Evolutionary conservation across 441 rosid genomes (phyloP).

Genomic region (Gossypium davidsonii): DNA sequence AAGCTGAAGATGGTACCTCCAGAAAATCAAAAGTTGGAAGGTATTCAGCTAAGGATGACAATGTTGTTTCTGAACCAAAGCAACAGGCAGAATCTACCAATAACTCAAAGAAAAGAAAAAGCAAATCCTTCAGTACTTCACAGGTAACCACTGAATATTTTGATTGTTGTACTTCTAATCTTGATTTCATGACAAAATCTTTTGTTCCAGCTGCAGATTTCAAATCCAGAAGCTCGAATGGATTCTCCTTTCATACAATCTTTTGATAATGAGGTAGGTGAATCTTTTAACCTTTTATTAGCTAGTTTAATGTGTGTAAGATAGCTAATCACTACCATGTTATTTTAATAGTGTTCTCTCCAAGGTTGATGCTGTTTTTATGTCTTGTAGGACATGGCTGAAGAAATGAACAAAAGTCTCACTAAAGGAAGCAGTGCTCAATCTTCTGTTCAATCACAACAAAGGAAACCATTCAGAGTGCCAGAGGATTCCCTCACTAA

Average conservation of each 20-base stretch:
- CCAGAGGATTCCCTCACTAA: slow-evolving; percentile 33
- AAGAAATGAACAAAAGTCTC: slow-evolving; percentile 35
- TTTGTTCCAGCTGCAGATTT: slow-evolving; percentile 32
- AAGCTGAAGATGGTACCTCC: slow-evolving; percentile 30
- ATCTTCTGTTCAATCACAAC: slow-evolving; percentile 42
- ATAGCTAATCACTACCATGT: background rate
- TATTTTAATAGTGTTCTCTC: background rate
- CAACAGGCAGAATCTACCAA: slow-evolving; percentile 30
- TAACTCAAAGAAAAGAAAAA: slow-evolving; percentile 44
- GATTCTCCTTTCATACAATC: slow-evolving; percentile 30
- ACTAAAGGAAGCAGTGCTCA: slow-evolving; percentile 36
- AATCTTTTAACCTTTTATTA: slow-evolving; percentile 8
- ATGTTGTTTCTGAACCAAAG: slow-evolving; percentile 35
- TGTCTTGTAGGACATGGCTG: slow-evolving; percentile 40
- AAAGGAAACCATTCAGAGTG: slow-evolving; percentile 35
- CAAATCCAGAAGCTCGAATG: slow-evolving; percentile 32
- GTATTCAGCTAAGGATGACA: slow-evolving; percentile 26
- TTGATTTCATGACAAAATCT: background rate
- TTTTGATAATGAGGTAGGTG: slow-evolving; percentile 42
- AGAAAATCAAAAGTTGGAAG: slow-evolving; percentile 54
- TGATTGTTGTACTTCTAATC: background rate
- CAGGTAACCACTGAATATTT: slow-evolving; percentile 28
- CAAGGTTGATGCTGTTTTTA: background rate
- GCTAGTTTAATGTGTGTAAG: background rate
- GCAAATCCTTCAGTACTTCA: slow-evolving; percentile 30